Conservation (phyloP, 2,329 filamentous ascomycete genomes). For the Exophiala aquamarina region DNA sequence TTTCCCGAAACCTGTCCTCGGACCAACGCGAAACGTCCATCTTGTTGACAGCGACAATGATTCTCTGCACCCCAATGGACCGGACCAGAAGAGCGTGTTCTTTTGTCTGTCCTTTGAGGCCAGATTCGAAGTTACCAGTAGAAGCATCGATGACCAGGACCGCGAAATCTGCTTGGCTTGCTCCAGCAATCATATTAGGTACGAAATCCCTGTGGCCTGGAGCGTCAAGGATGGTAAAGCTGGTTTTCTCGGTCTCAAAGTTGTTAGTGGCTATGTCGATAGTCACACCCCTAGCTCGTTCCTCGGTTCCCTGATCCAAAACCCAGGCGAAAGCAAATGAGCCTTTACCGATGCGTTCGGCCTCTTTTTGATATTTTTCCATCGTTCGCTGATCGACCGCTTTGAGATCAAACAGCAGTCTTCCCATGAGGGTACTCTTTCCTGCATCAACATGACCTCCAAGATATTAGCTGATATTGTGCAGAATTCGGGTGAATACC, state of each 20-base stretch:
- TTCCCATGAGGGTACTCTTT: conserved; percentile 96
- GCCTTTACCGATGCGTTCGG: conserved; percentile 86
- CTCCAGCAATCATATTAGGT: conserved; percentile 97
- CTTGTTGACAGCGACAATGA: conserved; percentile 94
- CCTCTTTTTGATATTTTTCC: conserved; percentile 84
- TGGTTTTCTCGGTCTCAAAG: conserved; percentile 83
- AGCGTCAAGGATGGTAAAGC: conserved; percentile 92
- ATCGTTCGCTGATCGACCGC: conserved; percentile 85
- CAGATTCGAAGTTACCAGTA: conserved; percentile 88
- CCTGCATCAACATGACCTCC: conserved; percentile 93
- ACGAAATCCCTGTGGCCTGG: conserved; percentile 95
- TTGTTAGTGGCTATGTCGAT: conserved; percentile 95
- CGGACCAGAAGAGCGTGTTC: conserved; percentile 88
- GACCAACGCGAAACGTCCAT: conserved; percentile 87
- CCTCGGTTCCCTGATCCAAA: conserved; percentile 86
- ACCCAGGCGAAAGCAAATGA: conserved; percentile 98
- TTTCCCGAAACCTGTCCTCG: conserved; percentile 78
- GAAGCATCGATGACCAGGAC: conserved; percentile 91
- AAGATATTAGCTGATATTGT: conserved; percentile 23
- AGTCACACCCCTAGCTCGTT: conserved; percentile 85
- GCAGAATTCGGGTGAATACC: conserved; percentile 31
- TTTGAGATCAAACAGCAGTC: conserved; percentile 84
- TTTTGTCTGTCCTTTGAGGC: conserved; percentile 87
- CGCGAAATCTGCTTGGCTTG: conserved; percentile 92
- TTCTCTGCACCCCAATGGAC: conserved; percentile 83